phyloP scores from a whole-genome alignment of 2,329 filamentous ascomycete genomes.

The Peltaster fructicola region DNA sequence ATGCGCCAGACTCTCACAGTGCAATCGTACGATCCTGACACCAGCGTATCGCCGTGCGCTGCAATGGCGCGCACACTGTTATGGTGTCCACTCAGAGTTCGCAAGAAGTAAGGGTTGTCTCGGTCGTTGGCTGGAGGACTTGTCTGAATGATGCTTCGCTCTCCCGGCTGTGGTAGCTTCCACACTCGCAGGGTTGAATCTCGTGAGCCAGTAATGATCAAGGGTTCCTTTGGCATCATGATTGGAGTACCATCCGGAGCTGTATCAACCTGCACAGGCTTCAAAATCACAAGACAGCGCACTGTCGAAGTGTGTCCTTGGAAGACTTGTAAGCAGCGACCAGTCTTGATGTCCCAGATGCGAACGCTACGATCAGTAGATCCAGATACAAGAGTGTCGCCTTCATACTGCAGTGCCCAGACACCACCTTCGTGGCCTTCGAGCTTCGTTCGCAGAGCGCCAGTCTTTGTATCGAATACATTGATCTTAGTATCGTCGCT shows the following conservation, averaged over 20 bases:
- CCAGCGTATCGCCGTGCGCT: conserved; percentile 84
- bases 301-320: conserved; percentile 97
- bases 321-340: conserved; percentile 84
- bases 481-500: conserved; percentile 97
- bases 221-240: conserved; percentile 82
- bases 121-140: conserved; percentile 54
- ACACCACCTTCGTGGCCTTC: conserved; percentile 93
- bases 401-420: conserved; percentile 93
- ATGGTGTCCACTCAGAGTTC: conserved; percentile 66
- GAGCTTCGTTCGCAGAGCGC: conserved; percentile 63
- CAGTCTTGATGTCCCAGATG: conserved; percentile 96
- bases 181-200: conserved; percentile 90
- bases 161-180: conserved; percentile 70
- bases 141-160: conserved; percentile 61
- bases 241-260: conserved; percentile 54
- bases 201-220: conserved; percentile 93
- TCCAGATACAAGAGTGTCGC: conserved; percentile 85
- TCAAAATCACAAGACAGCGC: conserved; percentile 81
- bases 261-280: conserved; percentile 63
- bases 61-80: conserved; percentile 95
- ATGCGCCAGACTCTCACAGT: conserved; percentile 95
- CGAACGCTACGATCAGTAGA: conserved; percentile 94
- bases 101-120: conserved; percentile 89
- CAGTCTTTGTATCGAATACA: conserved; percentile 93
- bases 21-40: conserved; percentile 92